Base-by-base conservation (phyloP, 1,139 yeast genomes). In the Zygosaccharomyces sapae region DNA sequence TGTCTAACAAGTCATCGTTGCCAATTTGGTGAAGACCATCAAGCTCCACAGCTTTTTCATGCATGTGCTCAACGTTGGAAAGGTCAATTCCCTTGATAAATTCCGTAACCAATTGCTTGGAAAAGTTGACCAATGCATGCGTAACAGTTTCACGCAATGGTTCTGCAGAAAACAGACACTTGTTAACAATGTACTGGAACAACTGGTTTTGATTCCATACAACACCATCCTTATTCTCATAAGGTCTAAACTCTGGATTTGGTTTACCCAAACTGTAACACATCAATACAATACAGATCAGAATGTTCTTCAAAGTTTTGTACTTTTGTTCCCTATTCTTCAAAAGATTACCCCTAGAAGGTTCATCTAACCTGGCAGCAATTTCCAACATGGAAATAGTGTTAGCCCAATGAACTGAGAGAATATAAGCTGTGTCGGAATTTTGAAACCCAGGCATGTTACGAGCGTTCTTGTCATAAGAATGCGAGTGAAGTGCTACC, bases 361-460 rank as follows among this genome's bases (percentile, higher is more conserved):
- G 57, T 6, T 54, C 56, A 1, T 76, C 76, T 25, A 74, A 57
- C 53, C 88, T 71, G 1, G 79, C 69, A 0, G 80, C 59, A 25
- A 80, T 74, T 57, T 82, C 88, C 43, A 71, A 62, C 75, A 79
- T 74, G 41, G 76, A 72, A 25, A 82, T 72, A 0, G 84, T 79
- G 52, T 80, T 76, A 3, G 50, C 81, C 81, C 56, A 81, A 65
- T 46, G 75, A 43, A 27, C 61, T 39, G 37, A 71, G 55, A 55
- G 67, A 41, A 50, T 49, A 31, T 49, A 44, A 9, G 61, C 54
- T 2, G 55, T 51, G 39, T 57, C 57, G 10, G 48, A 47, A 8
- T 51, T 52, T 8, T 49, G 47, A 33, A 52, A 55, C 4, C 51
- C 54, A 0, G 48, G 47, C 3, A 49, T 44, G 24, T 51, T 56